Conservation (phyloP, 1,284 basidiomycete genomes). For the Peniophora sp. region DNA sequence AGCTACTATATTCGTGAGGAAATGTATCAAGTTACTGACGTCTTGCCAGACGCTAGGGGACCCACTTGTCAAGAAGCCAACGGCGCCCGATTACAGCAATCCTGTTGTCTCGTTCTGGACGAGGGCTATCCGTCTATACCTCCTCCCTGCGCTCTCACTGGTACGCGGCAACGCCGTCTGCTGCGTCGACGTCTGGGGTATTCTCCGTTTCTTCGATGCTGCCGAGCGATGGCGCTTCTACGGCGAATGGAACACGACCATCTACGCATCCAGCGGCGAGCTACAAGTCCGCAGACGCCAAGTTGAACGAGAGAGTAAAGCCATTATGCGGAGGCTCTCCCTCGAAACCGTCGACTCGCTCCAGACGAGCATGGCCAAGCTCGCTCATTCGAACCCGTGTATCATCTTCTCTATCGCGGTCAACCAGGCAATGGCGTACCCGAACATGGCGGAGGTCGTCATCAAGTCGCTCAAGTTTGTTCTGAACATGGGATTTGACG, state of each 20-base stretch:
- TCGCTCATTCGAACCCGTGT: slow-evolving; percentile 90
- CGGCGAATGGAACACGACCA: slow-evolving; percentile 87
- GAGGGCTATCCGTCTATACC: slow-evolving; percentile 68
- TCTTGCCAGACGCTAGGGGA: slow-evolving; percentile 37
- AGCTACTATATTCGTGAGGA: neutral
- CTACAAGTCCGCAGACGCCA: slow-evolving; percentile 65
- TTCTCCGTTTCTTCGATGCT: slow-evolving; percentile 74
- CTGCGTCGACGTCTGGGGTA: slow-evolving; percentile 82
- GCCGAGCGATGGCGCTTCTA: slow-evolving; percentile 84
- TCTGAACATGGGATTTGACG: slow-evolving; percentile 90
- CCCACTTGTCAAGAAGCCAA: slow-evolving; percentile 45
- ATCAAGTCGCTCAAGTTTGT: slow-evolving; percentile 89
- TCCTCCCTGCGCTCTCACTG: slow-evolving; percentile 84
- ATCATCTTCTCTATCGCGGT: slow-evolving; percentile 89
- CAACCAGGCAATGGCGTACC: slow-evolving; percentile 94
- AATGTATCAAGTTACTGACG: slow-evolving; percentile 6
- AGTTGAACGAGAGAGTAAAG: slow-evolving; percentile 73
- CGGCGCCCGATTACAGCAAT: slow-evolving; percentile 43
- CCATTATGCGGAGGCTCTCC: slow-evolving; percentile 74
- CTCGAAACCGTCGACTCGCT: slow-evolving; percentile 76
- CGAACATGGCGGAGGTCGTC: slow-evolving; percentile 88
- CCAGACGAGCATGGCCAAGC: slow-evolving; percentile 87
- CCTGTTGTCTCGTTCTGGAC: slow-evolving; percentile 73
- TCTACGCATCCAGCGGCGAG: slow-evolving; percentile 67
- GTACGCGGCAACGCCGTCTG: slow-evolving; percentile 82